Evolutionary conservation across 2,329 filamentous ascomycete species (phyloP), one percentile per base, ranked within the genome.

Genomic region (Alternaria gaisen): DNA sequence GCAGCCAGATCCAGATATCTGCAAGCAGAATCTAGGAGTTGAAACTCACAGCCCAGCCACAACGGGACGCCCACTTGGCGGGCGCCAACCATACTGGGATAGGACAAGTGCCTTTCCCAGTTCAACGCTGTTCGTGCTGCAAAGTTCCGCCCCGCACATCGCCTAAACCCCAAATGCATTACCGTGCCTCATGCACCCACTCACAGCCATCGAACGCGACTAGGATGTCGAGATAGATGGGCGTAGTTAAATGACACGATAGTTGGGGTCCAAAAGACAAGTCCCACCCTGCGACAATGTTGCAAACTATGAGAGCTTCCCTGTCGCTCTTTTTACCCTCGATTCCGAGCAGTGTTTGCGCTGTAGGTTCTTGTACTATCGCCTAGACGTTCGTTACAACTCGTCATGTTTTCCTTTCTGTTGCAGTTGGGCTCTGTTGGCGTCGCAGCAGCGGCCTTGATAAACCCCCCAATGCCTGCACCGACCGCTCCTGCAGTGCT

Each of bases 251-350:
- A 56, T 40, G 53, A 56, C 42, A 56, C 42, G 42, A 34, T 40
- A 46, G 32, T 47, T 56, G 42, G 53, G 53, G 53, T 44, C 53
- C 32, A 56, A 36, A 47, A 48, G 53, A 18, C 22, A 26, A 36
- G 46, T 36, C 22, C 41, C 40, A 44, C 40, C 46, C 20, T 36
- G 20, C 32, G 52, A 48, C 34, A n/a, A 48, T 46, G 22, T 46
- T 24, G 42, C 32, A n/a, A n/a, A 36, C 42, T 28, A 30, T 48
- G 42, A 26, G 22, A 47, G 53, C 14, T 46, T 47, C 30, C 12
- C 32, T 56, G n/a, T 47, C 32, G 24, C 12, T 41, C 34, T 56
- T 34, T 3, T 14, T 14, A 12, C n/a, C 18, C 14, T 22, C 30
- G 20, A 38, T 16, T 1, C 24, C 24, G 46, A 50, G 46, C 46